Percentiles rank a stretch among this genome's conserved stretches.
Evolutionary conservation across 2,329 filamentous ascomycete genomes (phyloP).

Genomic region (Fusarium illudens): DNA sequence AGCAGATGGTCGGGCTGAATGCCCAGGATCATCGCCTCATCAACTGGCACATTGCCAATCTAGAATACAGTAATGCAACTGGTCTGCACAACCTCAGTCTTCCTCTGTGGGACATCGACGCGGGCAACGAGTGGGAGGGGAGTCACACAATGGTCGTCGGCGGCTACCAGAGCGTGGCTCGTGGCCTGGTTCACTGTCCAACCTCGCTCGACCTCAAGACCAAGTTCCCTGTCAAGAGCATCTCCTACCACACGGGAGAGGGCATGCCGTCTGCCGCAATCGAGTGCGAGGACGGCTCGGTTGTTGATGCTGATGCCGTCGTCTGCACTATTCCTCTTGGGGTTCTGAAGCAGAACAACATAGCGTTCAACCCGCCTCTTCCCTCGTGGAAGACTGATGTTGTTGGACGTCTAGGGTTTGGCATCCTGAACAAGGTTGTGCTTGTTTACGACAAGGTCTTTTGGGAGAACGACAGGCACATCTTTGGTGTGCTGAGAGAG

Average conservation of each 20-base stretch:
- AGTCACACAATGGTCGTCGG: constrained; percentile 93
- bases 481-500: constrained; percentile 89
- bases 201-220: constrained; percentile 79
- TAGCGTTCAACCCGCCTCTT: constrained; percentile 90
- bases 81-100: constrained; percentile 89
- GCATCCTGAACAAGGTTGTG: constrained; percentile 93
- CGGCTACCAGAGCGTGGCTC: constrained; percentile 92
- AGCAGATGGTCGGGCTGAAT: constrained; percentile 80
- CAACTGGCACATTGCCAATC: constrained; percentile 98
- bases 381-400: constrained; percentile 85
- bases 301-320: constrained; percentile 86
- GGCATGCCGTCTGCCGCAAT: constrained; percentile 63
- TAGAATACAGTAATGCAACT: constrained; percentile 96
- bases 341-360: constrained; percentile 82
- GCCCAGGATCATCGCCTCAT: constrained; percentile 88
- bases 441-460: constrained; percentile 89
- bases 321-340: constrained; percentile 90
- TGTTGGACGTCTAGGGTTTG: constrained; percentile 87
- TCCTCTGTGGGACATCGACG: constrained; percentile 94
- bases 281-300: constrained; percentile 79
- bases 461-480: constrained; percentile 89
- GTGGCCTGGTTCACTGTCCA: constrained; percentile 82
- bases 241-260: constrained; percentile 67
- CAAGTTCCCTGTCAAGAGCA: constrained; percentile 74
- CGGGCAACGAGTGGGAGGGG: constrained; percentile 96